These are phyloP conservation scores for Thelephora aurantiotincta DNA, from an alignment of 768 basidiomycete species.

Conservation along the genomic window DNA sequence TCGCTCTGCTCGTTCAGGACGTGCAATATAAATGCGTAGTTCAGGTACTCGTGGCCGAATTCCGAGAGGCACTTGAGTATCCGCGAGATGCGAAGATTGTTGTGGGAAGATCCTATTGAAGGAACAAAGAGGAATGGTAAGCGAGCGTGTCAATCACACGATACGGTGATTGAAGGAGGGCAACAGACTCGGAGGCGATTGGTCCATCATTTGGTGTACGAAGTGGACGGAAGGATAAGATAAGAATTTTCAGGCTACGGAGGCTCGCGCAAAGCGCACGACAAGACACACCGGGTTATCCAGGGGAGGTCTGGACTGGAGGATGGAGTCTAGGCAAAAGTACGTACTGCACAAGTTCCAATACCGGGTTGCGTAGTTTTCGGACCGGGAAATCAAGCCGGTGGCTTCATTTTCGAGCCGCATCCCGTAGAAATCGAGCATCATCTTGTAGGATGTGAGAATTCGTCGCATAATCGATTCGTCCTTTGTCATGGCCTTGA, in stretches of 20 bases:
- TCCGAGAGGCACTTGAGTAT: constrained; percentile 67
- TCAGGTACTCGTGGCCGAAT: constrained; percentile 48
- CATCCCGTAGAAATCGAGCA: constrained; percentile 79
- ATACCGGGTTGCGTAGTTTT: constrained; percentile 41
- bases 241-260: too few relatives aligned
- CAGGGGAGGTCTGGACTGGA: background rate
- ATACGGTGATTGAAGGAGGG: too few relatives aligned
- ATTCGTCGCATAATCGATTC: constrained; percentile 33
- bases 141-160: background rate
- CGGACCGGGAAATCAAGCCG: constrained; percentile 40
- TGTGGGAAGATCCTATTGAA: constrained; percentile 46
- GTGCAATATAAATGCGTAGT: constrained; percentile 54
- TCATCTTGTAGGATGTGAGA: constrained; percentile 47
- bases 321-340: background rate
- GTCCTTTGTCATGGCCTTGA: constrained; percentile 38
- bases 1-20: constrained; percentile 60
- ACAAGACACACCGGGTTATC: too few relatives aligned
- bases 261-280: too few relatives aligned
- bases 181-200: too few relatives aligned
- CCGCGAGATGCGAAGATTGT: constrained; percentile 63
- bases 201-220: too few relatives aligned
- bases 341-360: constrained; percentile 52
- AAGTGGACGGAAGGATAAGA: too few relatives aligned
- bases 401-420: constrained; percentile 39
- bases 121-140: constrained; percentile 1